These are phyloP conservation scores for Peronospora belbahrii DNA, from an alignment of 352 stramenopile species.

Conservation along the genomic window DNA sequence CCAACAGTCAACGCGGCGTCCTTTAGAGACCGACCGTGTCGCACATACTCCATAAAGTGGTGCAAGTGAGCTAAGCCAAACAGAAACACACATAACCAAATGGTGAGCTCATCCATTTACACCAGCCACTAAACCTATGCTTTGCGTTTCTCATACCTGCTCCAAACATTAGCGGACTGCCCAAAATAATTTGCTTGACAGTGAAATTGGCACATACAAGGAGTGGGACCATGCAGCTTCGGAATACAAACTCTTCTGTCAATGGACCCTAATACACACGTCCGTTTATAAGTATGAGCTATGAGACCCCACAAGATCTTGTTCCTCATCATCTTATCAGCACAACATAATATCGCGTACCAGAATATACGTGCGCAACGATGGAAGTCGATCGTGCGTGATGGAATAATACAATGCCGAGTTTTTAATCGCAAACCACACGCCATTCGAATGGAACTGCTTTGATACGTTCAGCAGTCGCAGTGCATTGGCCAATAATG, in stretches of 20 bases:
- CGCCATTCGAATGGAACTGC: slow-evolving; percentile 60
- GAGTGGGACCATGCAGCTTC: slow-evolving; percentile 89
- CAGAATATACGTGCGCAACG: slow-evolving; percentile 76
- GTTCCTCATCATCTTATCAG: not conserved
- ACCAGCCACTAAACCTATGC: not conserved
- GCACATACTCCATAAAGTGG: slow-evolving; percentile 81
- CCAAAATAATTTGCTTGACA: slow-evolving; percentile 74
- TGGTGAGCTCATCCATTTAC: slow-evolving; percentile 1
- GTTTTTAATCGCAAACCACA: slow-evolving; percentile 80
- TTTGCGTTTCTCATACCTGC: slow-evolving; percentile 83
- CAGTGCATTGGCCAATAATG: slow-evolving; percentile 62
- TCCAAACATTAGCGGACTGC: slow-evolving; percentile 92
- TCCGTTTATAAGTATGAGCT: not conserved
- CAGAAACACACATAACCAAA: slow-evolving; percentile 2
- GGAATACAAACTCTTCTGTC: slow-evolving; percentile 94
- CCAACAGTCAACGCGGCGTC: slow-evolving; percentile 72
- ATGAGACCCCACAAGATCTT: not conserved
- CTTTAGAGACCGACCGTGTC: slow-evolving; percentile 54
- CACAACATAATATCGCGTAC: too few relatives aligned
- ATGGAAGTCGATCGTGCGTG: slow-evolving; percentile 61
- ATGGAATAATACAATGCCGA: slow-evolving; percentile 74
- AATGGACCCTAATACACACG: slow-evolving; percentile 61
- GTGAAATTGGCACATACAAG: slow-evolving; percentile 79
- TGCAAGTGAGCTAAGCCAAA: slow-evolving; percentile 72
- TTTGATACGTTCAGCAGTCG: slow-evolving; percentile 70